Evolutionary conservation across 2,329 filamentous ascomycete genomes (phyloP), one percentile per base, ranked within the genome.

Genomic region (Bipolaris zeicola): DNA sequence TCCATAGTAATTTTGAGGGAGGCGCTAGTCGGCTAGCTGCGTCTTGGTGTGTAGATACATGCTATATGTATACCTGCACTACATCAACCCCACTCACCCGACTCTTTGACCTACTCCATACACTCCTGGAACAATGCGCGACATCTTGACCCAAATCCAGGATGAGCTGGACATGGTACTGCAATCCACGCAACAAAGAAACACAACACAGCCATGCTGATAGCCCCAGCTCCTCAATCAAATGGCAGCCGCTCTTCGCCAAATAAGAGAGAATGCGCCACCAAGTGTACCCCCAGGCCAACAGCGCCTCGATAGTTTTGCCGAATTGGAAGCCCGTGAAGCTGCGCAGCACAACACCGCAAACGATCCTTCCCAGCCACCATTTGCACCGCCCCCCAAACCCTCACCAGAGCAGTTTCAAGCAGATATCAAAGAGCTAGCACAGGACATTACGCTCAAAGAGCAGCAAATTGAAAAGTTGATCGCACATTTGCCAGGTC

Each of bases 401-500:
- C 55, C 56, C 52, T 60, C 50, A 0, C 57, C 63, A 51, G 59
- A 64, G 8, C 86, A 89, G 39, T 84, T 86, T 48, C 91, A 84
- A 52, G 83, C 84, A 3, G 85, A 88, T 44, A 84, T 92, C 71
- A 81, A 86, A 58, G 90, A 94, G 74, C 81, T 95, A 50, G 89
- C 90, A 36, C 84, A 85, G 60, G 91, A 94, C 71, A 80, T 95
- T 24, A 87, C 94, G 55, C 75, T 90, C 55, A 92, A 93, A 69
- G 89, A 92, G 67, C 90, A 93, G 77, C 89, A 94, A 78, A 92
- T 95, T 60, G 91, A 95, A 74, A 81, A 85, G 42, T 79, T 95
- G 45, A 90, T 94, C 55, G 89, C 87, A 14, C 85, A 83, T 20
- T 81, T 96, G 2, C 91, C 91, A 0, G 91, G 91, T 0, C 79